A percentile compares a stretch with the other conserved stretches of the same genome.
These are phyloP conservation scores for Mediolabrus comicus DNA, from an alignment of 108 stramenopile genomes.

Conservation along the genomic window DNA sequence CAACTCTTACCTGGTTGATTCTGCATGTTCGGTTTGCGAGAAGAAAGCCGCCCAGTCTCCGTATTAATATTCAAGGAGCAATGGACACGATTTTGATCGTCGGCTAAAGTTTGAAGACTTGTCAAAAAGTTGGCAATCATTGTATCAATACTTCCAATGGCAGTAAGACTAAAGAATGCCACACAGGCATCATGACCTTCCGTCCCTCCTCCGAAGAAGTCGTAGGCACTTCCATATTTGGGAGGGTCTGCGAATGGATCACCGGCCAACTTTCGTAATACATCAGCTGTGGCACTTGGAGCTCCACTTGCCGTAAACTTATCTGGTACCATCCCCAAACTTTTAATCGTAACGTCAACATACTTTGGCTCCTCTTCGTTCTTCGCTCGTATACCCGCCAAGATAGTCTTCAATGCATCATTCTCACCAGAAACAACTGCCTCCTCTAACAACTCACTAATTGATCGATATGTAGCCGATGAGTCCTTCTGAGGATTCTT, in stretches of 20 bases:
- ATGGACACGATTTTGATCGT: conserved; percentile 93
- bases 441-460: conserved; percentile 58
- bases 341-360: conserved; percentile 80
- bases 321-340: conserved; percentile 79
- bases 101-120: conserved; percentile 86
- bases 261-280: conserved; percentile 85
- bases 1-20: conserved; percentile 86
- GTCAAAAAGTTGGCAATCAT: conserved; percentile 93
- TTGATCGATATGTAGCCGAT: conserved; percentile 35
- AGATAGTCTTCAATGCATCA: conserved; percentile 49
- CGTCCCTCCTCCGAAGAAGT: conserved; percentile 80
- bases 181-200: conserved; percentile 91
- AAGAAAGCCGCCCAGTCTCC: conserved; percentile 96
- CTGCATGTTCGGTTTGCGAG: conserved; percentile 96
- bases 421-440: conserved; percentile 48
- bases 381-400: conserved; percentile 60
- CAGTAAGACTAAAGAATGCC: conserved; percentile 85
- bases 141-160: conserved; percentile 94
- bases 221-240: conserved; percentile 84
- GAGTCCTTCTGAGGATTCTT: conserved; percentile 33
- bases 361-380: conserved; percentile 60
- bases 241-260: conserved; percentile 86
- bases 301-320: conserved; percentile 86
- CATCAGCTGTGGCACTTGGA: conserved; percentile 90
- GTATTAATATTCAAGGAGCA: conserved; percentile 98